A percentile compares a stretch with the other conserved stretches of the same genome.
These are phyloP conservation scores for Odontarrhena argentea DNA, from an alignment of 345 rosid species.

Conservation along the genomic window DNA sequence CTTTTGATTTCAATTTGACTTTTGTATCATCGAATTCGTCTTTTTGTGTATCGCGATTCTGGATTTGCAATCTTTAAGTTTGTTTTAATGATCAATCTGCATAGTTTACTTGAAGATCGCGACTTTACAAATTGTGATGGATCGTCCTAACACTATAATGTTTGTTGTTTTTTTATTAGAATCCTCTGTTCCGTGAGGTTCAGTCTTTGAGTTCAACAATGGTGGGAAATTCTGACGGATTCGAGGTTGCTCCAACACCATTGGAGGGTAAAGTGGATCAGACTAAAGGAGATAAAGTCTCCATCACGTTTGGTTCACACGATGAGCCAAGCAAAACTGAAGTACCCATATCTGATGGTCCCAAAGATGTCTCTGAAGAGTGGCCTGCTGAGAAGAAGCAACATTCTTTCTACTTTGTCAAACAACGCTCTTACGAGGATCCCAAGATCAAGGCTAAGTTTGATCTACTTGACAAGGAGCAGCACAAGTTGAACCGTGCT, in stretches of 20 bases:
- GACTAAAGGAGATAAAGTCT: constrained; percentile 37
- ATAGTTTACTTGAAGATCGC: no score
- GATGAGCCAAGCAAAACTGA: constrained; percentile 46
- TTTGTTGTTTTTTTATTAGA: neutral
- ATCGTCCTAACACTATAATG: neutral
- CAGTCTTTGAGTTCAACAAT: constrained; percentile 35
- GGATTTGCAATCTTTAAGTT: no score
- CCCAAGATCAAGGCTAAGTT: constrained; percentile 60
- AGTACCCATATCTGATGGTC: constrained; percentile 45
- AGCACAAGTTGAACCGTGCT: constrained; percentile 46
- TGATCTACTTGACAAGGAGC: constrained; percentile 62
- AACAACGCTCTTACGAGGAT: constrained; percentile 55
- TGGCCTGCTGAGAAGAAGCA: constrained; percentile 71
- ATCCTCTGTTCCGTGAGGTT: constrained; percentile 29
- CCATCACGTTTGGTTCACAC: constrained; percentile 55
- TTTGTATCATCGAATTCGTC: no score
- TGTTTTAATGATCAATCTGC: no score
- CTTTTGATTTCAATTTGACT: no score
- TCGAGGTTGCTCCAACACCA: constrained; percentile 58
- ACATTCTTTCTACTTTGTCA: constrained; percentile 57
- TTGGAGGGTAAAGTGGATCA: constrained; percentile 46
- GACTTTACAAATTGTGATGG: no score
- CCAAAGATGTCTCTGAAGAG: constrained; percentile 59
- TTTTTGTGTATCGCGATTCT: no score
- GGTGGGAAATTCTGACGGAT: constrained; percentile 49